phyloP scores from a whole-genome alignment of 768 basidiomycete genomes.

The Fomitopsis pulvina region DNA sequence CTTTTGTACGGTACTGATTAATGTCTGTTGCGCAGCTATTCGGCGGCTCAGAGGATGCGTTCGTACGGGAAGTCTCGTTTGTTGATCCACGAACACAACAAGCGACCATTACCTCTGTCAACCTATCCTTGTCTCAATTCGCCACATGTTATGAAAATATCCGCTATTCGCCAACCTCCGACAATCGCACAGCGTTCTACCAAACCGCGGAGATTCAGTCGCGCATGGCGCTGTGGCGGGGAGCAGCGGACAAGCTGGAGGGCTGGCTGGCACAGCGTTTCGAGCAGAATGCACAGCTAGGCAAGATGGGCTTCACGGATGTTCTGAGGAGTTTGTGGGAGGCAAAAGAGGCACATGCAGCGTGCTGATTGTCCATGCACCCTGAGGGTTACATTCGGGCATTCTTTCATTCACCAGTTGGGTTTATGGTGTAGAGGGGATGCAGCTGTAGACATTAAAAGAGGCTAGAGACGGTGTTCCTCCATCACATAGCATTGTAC shows the following conservation, averaged over 20 bases:
- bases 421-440: background rate
- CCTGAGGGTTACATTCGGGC: background rate
- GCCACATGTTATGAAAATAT: conserved; percentile 90
- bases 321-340: conserved; percentile 79
- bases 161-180: conserved; percentile 68
- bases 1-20: background rate
- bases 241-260: conserved; percentile 79
- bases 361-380: conserved; percentile 10
- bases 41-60: conserved; percentile 90
- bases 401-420: conserved; percentile 8
- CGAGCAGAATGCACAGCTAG: conserved; percentile 85
- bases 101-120: conserved; percentile 85
- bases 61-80: conserved; percentile 91
- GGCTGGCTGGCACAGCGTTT: conserved; percentile 84
- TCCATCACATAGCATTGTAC: conserved; percentile 22
- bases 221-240: conserved; percentile 73
- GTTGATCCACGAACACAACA: conserved; percentile 78
- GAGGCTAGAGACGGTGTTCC: conserved; percentile 3
- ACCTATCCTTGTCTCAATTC: conserved; percentile 92
- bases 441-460: conserved; percentile 14
- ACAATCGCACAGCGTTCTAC: conserved; percentile 58
- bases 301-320: conserved; percentile 86
- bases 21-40: conserved; percentile 50
- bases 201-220: conserved; percentile 94
- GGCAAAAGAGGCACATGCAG: conserved; percentile 45